Evolutionary conservation across 768 basidiomycete genomes (phyloP), one percentile per base, ranked within the genome.

Genomic region (Melanogaster broomeanus): DNA sequence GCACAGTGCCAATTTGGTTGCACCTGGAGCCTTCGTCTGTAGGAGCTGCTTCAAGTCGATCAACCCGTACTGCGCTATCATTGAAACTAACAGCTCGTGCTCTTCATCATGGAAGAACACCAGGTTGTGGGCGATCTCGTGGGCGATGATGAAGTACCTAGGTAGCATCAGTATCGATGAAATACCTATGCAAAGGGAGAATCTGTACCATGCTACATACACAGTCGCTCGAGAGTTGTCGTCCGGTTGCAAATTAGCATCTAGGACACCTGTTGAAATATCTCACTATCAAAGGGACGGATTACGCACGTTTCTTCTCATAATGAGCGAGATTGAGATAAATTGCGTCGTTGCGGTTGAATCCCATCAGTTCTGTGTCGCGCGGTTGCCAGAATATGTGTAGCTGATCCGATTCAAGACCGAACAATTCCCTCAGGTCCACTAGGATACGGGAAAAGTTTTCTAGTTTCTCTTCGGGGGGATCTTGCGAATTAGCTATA

Each of bases 91-190:
- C n/a, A 12, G 28, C 28, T 30, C 28, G 28, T 30, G 28, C 9
- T 30, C 28, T 30, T 30, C 28, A 8, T 30, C 10, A 30, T 30
- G 28, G 28, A 30, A 30, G 28, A 30, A 30, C 28, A 3, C 28
- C 12, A 30, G 10, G 12, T 30, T 30, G 28, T 30, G 28, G 8
- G 28, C 10, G 28, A 30, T 30, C 28, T 30, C 28, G n/a, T 66
- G 65, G 3, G 57, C 63, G 52, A 68, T 63, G 3, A 66, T 59
- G 30, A 68, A 60, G 31, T 58, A 66, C 65, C 65, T 66, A 31
- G 31, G 15, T 11, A 31, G 31, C 15, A 13, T 31, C 31, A 31
- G 13, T 2, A 13, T 13, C 15, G 3, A 13, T 31, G 31, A 31
- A 31, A 13, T 4, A 5, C 12, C 31, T 31, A 1, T 31, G 31